Conservation (phyloP, 352 stramenopile genomes). For the Phytophthora rubi region DNA sequence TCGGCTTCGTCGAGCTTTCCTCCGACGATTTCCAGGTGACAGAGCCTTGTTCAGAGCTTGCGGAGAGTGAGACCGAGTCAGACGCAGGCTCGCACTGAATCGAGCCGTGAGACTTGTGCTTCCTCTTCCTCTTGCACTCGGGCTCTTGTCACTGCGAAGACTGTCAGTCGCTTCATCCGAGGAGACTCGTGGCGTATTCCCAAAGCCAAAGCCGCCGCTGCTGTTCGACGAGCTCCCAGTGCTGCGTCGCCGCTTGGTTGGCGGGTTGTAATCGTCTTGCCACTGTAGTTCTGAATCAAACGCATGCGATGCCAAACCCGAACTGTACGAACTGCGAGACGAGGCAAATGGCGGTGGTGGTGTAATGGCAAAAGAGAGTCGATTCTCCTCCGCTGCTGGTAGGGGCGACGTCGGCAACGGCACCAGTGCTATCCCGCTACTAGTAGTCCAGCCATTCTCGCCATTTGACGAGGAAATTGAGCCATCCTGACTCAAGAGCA, state of each 20-base stretch:
- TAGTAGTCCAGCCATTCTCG: not conserved
- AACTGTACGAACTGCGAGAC: slow-evolving; percentile 10
- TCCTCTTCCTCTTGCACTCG: slow-evolving; percentile 1
- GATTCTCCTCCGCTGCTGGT: not conserved
- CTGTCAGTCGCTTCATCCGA: slow-evolving; percentile 12
- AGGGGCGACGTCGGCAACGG: slow-evolving; percentile 5
- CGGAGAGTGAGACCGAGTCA: slow-evolving; percentile 28
- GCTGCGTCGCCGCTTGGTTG: slow-evolving; percentile 26
- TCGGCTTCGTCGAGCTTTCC: slow-evolving; percentile 13
- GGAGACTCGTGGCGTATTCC: not conserved
- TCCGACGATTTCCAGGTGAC: not conserved
- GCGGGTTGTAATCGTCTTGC: slow-evolving; percentile 13
- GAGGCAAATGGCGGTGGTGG: slow-evolving; percentile 3
- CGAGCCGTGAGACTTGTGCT: slow-evolving; percentile 22
- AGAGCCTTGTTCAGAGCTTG: slow-evolving; percentile 7
- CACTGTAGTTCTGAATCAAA: slow-evolving; percentile 2
- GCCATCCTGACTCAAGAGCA: slow-evolving; percentile 18
- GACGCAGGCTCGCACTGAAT: slow-evolving; percentile 24
- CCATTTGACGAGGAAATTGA: slow-evolving; percentile 19
- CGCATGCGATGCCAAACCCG: not conserved
- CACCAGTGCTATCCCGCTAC: slow-evolving; percentile 14
- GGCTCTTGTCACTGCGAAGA: slow-evolving; percentile 3
- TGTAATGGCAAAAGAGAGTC: slow-evolving; percentile 5
- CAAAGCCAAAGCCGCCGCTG: slow-evolving; percentile 18
- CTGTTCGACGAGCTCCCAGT: slow-evolving; percentile 24